Evolutionary conservation across 179 eudicot genomes (phyloP).

Genomic region (Silene noctiflora): DNA sequence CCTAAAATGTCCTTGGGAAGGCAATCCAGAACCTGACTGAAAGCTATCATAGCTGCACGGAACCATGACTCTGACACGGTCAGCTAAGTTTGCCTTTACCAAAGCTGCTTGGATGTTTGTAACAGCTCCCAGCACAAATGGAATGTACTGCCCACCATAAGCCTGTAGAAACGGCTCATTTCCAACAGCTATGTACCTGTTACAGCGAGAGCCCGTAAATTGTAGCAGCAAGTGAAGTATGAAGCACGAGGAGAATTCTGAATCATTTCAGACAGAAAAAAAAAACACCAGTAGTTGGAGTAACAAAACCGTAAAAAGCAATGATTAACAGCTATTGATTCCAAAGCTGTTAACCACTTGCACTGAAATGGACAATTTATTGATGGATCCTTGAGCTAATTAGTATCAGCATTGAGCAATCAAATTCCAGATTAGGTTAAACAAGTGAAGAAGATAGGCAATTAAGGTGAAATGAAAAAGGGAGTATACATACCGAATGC

Average conservation of each 20-base stretch:
- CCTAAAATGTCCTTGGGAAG: constrained; percentile 71
- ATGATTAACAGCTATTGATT: not conserved
- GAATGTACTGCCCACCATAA: constrained; percentile 56
- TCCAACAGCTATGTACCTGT: constrained; percentile 81
- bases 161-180: constrained; percentile 71
- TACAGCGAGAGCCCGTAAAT: constrained; percentile 10
- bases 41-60: constrained; percentile 82
- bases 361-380: too few species aligned
- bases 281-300: not conserved
- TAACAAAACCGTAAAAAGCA: not conserved
- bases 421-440: too few species aligned
- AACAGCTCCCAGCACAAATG: constrained; percentile 77
- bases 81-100: constrained; percentile 51
- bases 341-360: not conserved
- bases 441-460: not conserved
- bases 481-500: constrained; percentile 46
- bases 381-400: too few species aligned
- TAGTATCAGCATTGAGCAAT: too few species aligned
- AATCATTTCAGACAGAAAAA: not conserved
- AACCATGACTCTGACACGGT: constrained; percentile 58
- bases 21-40: constrained; percentile 54
- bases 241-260: not conserved
- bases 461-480: not conserved
- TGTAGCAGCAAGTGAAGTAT: not conserved
- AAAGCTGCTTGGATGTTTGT: constrained; percentile 70